A percentile compares a stretch with the other conserved stretches of the same genome.
Evolutionary conservation across 345 rosid genomes (phyloP).

Genomic region (Garcia nutans): DNA sequence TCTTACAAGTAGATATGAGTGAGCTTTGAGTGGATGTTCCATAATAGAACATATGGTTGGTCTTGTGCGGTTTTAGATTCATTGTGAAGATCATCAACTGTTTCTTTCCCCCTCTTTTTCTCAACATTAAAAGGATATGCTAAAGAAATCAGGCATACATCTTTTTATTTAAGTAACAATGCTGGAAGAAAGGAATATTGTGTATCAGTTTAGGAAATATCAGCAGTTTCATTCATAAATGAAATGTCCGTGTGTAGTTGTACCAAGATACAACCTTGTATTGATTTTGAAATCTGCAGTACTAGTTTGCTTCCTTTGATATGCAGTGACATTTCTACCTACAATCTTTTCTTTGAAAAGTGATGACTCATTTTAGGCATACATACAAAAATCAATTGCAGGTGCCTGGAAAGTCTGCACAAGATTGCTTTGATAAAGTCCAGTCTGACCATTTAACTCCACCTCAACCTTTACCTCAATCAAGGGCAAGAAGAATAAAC

Average conservation of each 20-base stretch:
- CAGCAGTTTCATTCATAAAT: neutral
- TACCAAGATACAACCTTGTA: neutral
- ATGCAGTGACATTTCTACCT: constrained; percentile 1
- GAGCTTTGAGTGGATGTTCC: neutral
- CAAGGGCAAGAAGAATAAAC: constrained; percentile 44
- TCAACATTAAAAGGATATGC: neutral
- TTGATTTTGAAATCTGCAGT: neutral
- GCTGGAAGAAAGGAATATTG: neutral
- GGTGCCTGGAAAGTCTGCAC: constrained; percentile 83
- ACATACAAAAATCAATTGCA: constrained; percentile 28
- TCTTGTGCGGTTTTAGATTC: neutral
- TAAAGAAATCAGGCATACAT: neutral
- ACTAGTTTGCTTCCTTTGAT: neutral
- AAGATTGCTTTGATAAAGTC: constrained; percentile 76
- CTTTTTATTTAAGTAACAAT: neutral
- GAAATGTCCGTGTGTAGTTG: neutral
- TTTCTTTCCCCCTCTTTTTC: no score
- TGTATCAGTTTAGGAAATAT: neutral
- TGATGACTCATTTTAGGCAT: neutral
- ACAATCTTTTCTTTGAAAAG: neutral
- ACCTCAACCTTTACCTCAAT: constrained; percentile 50
- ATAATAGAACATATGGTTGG: neutral
- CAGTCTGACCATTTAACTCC: constrained; percentile 63
- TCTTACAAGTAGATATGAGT: neutral
- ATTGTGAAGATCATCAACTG: neutral